These are phyloP conservation scores for Blastocystis sp. DNA, from an alignment of 352 stramenopile species.

Conservation along the genomic window DNA sequence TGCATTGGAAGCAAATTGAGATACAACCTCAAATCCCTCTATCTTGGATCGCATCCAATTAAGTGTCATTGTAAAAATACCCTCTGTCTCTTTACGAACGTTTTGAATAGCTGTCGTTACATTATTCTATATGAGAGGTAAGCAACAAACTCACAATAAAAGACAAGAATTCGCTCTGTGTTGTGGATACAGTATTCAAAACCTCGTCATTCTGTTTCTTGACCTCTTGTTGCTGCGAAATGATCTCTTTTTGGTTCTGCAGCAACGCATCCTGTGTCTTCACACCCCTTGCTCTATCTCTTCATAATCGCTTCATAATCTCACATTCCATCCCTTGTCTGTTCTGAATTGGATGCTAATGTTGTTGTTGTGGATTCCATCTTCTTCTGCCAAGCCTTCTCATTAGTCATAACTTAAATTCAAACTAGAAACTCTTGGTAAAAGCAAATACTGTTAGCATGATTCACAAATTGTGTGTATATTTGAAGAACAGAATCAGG, in stretches of 20 bases:
- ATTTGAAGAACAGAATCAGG: neutral
- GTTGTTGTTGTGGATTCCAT: constrained; percentile 14
- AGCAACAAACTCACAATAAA: neutral
- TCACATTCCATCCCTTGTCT: neutral
- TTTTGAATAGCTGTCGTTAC: neutral
- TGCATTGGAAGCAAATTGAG: neutral
- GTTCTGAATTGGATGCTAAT: neutral
- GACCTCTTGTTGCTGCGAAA: neutral
- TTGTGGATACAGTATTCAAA: neutral
- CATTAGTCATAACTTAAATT: neutral
- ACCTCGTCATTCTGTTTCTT: neutral
- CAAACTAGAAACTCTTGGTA: neutral
- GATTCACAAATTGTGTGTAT: constrained; percentile 13
- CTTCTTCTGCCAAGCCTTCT: constrained; percentile 11
- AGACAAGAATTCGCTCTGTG: neutral
- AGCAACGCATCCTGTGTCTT: neutral
- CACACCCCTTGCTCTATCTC: neutral
- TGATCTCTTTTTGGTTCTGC: neutral
- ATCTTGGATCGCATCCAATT: neutral
- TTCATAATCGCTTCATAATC: neutral
- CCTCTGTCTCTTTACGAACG: neutral
- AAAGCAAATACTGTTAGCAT: neutral
- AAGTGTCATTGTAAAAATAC: neutral
- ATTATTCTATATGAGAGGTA: neutral
- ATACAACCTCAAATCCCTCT: neutral